phyloP scores from a whole-genome alignment of 1,284 basidiomycete genomes.

The Blastosporella zonata region DNA sequence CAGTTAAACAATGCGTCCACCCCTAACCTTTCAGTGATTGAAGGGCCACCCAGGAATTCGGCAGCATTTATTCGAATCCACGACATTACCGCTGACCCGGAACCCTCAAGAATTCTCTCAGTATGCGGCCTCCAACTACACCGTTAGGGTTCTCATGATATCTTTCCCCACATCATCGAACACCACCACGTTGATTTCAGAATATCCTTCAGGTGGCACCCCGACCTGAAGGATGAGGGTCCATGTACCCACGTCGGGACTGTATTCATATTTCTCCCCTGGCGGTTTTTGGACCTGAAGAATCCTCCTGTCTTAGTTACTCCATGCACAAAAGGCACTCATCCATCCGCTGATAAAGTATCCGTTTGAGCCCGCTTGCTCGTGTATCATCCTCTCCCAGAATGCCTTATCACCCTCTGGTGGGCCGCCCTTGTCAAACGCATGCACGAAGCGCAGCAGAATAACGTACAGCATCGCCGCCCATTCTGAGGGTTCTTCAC shows the following conservation, averaged over 20 bases:
- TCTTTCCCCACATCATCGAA: neutral
- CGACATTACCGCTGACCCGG: too few relatives aligned
- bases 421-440: slow-evolving; percentile 6
- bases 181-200: slow-evolving; percentile 14
- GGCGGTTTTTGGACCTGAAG: neutral
- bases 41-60: too few relatives aligned
- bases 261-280: neutral
- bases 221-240: slow-evolving; percentile 8
- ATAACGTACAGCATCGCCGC: slow-evolving; percentile 6
- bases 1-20: too few relatives aligned
- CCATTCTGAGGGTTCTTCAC: slow-evolving; percentile 9
- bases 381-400: slow-evolving; percentile 14
- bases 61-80: too few relatives aligned
- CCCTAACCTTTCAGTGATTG: too few relatives aligned
- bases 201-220: slow-evolving; percentile 11
- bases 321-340: slow-evolving; percentile 15
- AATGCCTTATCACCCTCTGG: slow-evolving; percentile 7
- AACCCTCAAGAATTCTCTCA: too few relatives aligned
- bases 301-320: neutral
- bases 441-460: slow-evolving; percentile 11
- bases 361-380: slow-evolving; percentile 6
- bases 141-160: too few relatives aligned
- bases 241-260: neutral
- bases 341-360: slow-evolving; percentile 14
- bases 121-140: too few relatives aligned